phyloP scores from a whole-genome alignment of 2,329 filamentous ascomycete genomes.

The Cryphonectria carpinicola region DNA sequence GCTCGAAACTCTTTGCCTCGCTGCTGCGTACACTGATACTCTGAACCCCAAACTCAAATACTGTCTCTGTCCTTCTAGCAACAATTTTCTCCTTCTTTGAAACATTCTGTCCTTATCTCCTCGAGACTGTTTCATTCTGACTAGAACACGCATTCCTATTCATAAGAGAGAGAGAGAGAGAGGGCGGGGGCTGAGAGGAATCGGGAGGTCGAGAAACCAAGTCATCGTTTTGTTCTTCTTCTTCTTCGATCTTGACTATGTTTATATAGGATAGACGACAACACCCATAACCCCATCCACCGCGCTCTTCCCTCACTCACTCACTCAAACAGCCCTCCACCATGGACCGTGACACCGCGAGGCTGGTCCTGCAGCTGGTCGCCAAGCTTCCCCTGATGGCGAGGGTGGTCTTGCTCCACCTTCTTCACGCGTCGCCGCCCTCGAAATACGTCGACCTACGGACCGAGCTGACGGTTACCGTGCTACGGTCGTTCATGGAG shows the following conservation, averaged over 20 bases:
- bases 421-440: constrained; percentile 69
- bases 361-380: constrained; percentile 42
- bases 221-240: background rate
- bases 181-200: background rate
- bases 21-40: background rate
- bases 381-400: constrained; percentile 64
- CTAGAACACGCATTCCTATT: background rate
- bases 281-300: background rate
- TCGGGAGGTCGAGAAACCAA: background rate
- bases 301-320: background rate
- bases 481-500: constrained; percentile 69
- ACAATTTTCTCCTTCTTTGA: background rate
- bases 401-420: constrained; percentile 65
- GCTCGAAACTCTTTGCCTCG: background rate
- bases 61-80: background rate
- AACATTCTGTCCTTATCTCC: background rate
- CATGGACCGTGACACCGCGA: constrained; percentile 31
- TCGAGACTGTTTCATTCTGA: background rate
- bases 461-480: constrained; percentile 71
- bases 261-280: background rate
- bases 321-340: background rate
- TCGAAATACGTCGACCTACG: constrained; percentile 78
- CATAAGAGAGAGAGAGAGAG: background rate
- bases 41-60: background rate
- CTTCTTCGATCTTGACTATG: background rate